Evolutionary conservation across 1,284 basidiomycete species (phyloP).

Genomic region (Microbotryum saponariae): DNA sequence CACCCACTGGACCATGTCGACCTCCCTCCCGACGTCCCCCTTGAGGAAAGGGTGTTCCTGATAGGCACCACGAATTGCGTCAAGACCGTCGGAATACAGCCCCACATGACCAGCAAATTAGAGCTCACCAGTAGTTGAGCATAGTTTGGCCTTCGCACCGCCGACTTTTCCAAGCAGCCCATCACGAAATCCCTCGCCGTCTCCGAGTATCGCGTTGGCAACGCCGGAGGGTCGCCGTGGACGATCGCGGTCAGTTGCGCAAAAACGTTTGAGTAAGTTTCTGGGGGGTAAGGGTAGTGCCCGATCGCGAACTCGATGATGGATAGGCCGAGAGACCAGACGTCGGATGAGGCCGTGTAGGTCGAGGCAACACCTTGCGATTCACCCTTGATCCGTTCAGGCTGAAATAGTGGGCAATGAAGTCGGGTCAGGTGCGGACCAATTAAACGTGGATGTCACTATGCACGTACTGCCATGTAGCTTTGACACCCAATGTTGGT

Average conservation of each 20-base stretch:
- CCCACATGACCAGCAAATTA: not conserved
- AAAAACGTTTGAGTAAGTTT: conserved; percentile 94
- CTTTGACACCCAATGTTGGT: conserved; percentile 98
- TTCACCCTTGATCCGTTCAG: conserved; percentile 92
- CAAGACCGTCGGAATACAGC: too few species aligned
- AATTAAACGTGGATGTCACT: not conserved
- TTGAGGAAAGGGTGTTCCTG: conserved; percentile 63
- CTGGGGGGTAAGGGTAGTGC: conserved; percentile 94
- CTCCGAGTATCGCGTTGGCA: conserved; percentile 48
- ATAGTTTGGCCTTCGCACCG: conserved; percentile 72
- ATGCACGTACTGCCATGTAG: conserved; percentile 84
- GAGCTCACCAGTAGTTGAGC: conserved; percentile 61
- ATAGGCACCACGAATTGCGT: too few species aligned
- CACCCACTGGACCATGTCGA: conserved; percentile 59
- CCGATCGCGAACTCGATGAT: conserved; percentile 91
- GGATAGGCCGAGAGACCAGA: conserved; percentile 95
- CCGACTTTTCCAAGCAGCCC: conserved; percentile 61
- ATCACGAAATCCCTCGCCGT: conserved; percentile 47
- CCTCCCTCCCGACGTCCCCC: conserved; percentile 39
- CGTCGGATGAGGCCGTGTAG: conserved; percentile 93
- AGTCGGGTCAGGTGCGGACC: not conserved
- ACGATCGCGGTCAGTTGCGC: conserved; percentile 94
- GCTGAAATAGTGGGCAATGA: conserved; percentile 47
- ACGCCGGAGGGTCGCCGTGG: conserved; percentile 78
- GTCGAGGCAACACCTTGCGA: conserved; percentile 76